Evolutionary conservation across 2,329 filamentous ascomycete genomes (phyloP), one percentile per base, ranked within the genome.

Genomic region (Scolecobasidium constrictum): DNA sequence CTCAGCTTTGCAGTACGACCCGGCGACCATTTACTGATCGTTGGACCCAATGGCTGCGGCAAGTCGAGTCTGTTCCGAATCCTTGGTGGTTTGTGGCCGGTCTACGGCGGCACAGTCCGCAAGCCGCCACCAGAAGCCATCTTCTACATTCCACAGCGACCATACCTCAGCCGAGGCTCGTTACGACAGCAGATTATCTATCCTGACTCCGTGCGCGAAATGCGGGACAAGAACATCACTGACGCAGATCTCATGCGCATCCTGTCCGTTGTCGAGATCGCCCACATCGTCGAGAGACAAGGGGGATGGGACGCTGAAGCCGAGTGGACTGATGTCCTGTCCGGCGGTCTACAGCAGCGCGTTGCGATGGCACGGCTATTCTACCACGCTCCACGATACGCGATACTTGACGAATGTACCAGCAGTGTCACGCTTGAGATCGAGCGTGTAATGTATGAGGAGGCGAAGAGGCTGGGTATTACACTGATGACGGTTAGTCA

Each of bases 171-270:
- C 12, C 79, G 86, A 42, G 92, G 92, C 17, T 87, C 84, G 2
- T 75, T 98, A n/a, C 81, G 92, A 31, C 87, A 96, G 60, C 92
- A 98, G 56, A 87, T 98, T 53, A 94, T 92, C 46, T 98, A 98
- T 62, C 92, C 92, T 0, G 92, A 98, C 61, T 83, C 79, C 6
- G 63, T 94, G 15, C 81, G 85, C 40, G 83, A 88, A 49, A 94
- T 95, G 81, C 84, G 85, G 35, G 75, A 80, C 48, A 88, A 87
- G 55, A 81, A 83, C 38, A 73, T 92, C 23, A 87, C 83, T 0
- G 92, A 98, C 56, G 69, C 73, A 0, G 85, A 95, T 53, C 76
- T 98, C 1, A 68, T 82, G 46, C 69, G 73, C 11, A 85, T 95
- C 46, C 75, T 98, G 22, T 72, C 73, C 18, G 78, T 81, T 19